Evolutionary conservation across 352 stramenopile species (phyloP).

Genomic region (Phytophthora rubi): DNA sequence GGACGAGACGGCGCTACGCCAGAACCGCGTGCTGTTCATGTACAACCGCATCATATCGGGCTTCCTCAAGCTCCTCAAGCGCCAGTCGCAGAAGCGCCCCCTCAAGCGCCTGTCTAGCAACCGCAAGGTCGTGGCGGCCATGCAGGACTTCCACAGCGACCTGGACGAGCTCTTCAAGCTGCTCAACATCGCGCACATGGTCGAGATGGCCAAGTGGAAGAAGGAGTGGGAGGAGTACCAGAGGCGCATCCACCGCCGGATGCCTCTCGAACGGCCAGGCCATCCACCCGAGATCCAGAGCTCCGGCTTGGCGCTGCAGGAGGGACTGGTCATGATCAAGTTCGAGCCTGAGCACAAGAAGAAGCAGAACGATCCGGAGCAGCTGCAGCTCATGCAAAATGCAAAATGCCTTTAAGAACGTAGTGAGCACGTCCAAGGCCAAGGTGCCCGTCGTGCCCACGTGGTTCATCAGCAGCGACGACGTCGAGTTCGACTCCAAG

Average conservation of each 20-base stretch:
- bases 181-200: slow-evolving; percentile 25
- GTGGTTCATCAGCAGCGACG: background rate
- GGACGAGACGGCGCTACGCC: slow-evolving; percentile 33
- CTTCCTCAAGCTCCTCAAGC: slow-evolving; percentile 32
- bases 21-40: slow-evolving; percentile 34
- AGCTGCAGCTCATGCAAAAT: slow-evolving; percentile 22
- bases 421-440: slow-evolving; percentile 5
- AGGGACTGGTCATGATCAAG: slow-evolving; percentile 13
- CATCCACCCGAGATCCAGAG: no score
- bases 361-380: slow-evolving; percentile 10
- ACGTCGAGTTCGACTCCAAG: background rate
- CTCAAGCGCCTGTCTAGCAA: slow-evolving; percentile 24
- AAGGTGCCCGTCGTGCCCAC: background rate
- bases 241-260: slow-evolving; percentile 10
- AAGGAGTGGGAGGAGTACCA: slow-evolving; percentile 15
- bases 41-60: slow-evolving; percentile 32
- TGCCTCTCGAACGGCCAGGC: slow-evolving; percentile 7
- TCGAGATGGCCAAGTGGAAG: slow-evolving; percentile 25
- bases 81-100: slow-evolving; percentile 12
- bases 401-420: slow-evolving; percentile 7
- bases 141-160: slow-evolving; percentile 30
- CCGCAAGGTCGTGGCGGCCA: slow-evolving; percentile 20
- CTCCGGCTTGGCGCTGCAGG: background rate
- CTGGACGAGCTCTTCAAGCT: slow-evolving; percentile 35
- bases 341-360: slow-evolving; percentile 21